Base-by-base conservation (phyloP, 331 rosid genomes). In the Rosa hybrid region DNA sequence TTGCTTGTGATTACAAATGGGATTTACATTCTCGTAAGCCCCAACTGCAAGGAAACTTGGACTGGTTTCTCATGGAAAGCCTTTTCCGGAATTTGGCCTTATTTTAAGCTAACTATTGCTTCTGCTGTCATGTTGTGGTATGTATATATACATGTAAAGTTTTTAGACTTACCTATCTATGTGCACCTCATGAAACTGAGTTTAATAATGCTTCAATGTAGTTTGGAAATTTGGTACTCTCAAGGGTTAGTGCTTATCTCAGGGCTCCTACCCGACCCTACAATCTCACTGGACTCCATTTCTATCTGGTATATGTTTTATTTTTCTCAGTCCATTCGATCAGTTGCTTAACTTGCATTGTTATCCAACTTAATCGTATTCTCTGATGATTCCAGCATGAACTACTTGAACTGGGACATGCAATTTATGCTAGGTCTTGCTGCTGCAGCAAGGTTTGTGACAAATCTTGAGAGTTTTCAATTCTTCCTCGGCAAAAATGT, bases 221-320 rank as follows among this genome's bases (percentile, higher is more conserved):
- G 96, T 81, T 88, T 93, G 92, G 96, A 93, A 88, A 88, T 91
- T 86, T 93, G 97, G 92, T 93, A 91, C 84, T 86, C 30, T 81
- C 97, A 91, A 39, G 96, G 97, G 68, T 87, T 93, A 18, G 94
- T 90, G 63, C 91, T 90, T 54, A 86, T 93, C 84, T 91, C 94
- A 80, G 97, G 97, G 64, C 79, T 89, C 17, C 92, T 93, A 13
- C 0, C 94, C 46, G 86, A 91, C 82, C 96, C 96, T 20, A 92
- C 94, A 20, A 3, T 91, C 71, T 16, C 92, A 20, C 81, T 91
- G 0, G 96, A 91, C 80, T 87, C 97, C 6, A 91, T 92, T 80
- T 89, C 97, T 59, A 81, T 89, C 78, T 92, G 96, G 97, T 92
- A 86, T 77, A 78, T 57, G 13, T 17, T 34, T 77, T 7, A 49